Base-by-base conservation (phyloP, 495 filamentous ascomycete genomes). In the Penicillium macrosclerotiorum region DNA sequence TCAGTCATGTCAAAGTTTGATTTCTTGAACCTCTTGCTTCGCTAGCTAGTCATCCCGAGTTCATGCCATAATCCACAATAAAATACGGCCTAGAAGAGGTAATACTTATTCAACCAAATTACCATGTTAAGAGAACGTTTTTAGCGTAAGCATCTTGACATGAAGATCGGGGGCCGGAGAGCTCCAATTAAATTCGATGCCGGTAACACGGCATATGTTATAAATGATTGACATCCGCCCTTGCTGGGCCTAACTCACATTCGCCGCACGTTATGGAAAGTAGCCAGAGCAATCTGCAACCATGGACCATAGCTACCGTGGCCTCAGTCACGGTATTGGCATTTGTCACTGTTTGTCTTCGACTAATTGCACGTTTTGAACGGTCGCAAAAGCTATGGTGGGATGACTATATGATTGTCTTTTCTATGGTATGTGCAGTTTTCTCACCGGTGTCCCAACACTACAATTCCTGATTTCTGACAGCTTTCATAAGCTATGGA, bases 401-500 rank as follows among this genome's bases (percentile, higher is more conserved):
- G 68, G 68, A 71, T 49, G 68, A 71, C 38, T 64, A 51, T 46
- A 64, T 68, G 54, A 63, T 68, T 37, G 39, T 69, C 4, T 64
- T 53, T 14, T 67, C 65, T 22, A 59, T 69, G 68, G 68, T 71
- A 40, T 22, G 54, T 49, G 31, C 46, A 29, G 49, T n/a, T 8
- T n/a, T 29, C 25, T 33, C 18, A 13, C 14, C 13, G 20, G 13
- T 17, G 5, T 23, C 9, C 7, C 9, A 33, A 20, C 27, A n/a
- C 13, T 12, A 29, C n/a, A n/a, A n/a, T n/a, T n/a, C n/a, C n/a
- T 37, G 40, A 29, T 22, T 16, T 12, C 20, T 39, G n/a, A 33
- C 13, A 17, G 11, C 29, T 9, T 25, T 8, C 18, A 29, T 32
- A 7, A 65, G 62, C 51, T 37, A 14, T 67, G 64, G 64, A 64